Base-by-base conservation (phyloP, 805 yeast genomes). In the Kluyveromyces nonfermentans region DNA sequence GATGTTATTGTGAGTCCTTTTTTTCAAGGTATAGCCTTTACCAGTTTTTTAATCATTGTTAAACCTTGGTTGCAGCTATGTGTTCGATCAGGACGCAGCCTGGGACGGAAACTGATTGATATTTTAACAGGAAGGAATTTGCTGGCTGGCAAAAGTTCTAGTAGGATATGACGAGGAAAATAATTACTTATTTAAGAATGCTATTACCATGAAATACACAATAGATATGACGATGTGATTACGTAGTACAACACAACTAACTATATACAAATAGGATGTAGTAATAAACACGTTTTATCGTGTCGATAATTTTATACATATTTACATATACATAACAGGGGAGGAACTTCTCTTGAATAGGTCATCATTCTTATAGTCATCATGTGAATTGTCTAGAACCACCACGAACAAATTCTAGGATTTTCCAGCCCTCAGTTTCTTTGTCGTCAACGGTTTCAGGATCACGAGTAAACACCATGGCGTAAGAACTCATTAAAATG, bases 381-480 rank as follows among this genome's bases (percentile, higher is more conserved):
- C 62, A 77, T 35, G 80, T 77, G 76, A 83, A 88, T 47, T 80
- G 83, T 68, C 95, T 81, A 33, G 95, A 82, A 35, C 87, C 90
- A 53, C 96, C 96, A 59, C 96, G 81, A 40, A 86, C 96, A 62
- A 90, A 85, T 69, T 90, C 97, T 58, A 90, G 65, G 44, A 93
- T 79, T 70, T 85, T 86, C 98, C 98, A 93, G 30, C 99, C 99
- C 59, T 86, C 95, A 19, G 99, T 93, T 57, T 81, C 89, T 43
- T 77, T 74, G 62, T 93, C 85, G 50, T 81, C 95, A 59, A 93
- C 78, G 48, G 89, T 88, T 64, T 89, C 98, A 3, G 96, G 88
- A 42, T 85, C 71, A 65, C 98, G 79, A 16, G 98, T 88, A 54
- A 93, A 71, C 18, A 90, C 98, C 88, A 93, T 78, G 34, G 95